These are phyloP conservation scores for Camellia japonica DNA, from an alignment of 148 eudicot genomes.

Conservation along the genomic window DNA sequence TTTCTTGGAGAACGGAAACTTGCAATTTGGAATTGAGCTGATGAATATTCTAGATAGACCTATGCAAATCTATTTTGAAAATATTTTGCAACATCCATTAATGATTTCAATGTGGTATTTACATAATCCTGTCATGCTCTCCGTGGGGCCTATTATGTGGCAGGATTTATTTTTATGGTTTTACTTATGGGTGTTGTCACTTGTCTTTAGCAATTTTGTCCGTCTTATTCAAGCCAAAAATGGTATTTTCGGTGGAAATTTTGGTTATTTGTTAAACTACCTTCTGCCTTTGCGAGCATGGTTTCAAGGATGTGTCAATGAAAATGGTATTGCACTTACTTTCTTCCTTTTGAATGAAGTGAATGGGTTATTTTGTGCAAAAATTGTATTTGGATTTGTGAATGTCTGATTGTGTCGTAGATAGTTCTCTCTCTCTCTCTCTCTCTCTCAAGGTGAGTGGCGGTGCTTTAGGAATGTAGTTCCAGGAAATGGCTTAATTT, in stretches of 20 bases:
- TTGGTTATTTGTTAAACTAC: neutral
- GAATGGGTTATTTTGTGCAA: neutral
- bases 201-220: too few species aligned
- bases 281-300: neutral
- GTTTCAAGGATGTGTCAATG: conserved; percentile 1
- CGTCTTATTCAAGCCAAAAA: too few species aligned
- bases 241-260: neutral
- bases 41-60: neutral
- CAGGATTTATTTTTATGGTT: neutral
- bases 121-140: neutral
- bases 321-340: neutral
- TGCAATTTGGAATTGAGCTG: neutral
- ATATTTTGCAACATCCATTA: neutral
- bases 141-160: too few species aligned
- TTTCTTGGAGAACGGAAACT: neutral
- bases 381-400: neutral
- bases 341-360: neutral
- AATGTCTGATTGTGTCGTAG: neutral
- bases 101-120: neutral
- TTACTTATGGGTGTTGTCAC: too few species aligned
- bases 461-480: neutral
- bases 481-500: neutral
- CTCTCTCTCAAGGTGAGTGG: neutral
- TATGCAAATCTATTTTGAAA: neutral
- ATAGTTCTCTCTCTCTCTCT: neutral